Evolutionary conservation across 2,329 filamentous ascomycete genomes (phyloP).

Genomic region (Sarocladiaceae sp.): DNA sequence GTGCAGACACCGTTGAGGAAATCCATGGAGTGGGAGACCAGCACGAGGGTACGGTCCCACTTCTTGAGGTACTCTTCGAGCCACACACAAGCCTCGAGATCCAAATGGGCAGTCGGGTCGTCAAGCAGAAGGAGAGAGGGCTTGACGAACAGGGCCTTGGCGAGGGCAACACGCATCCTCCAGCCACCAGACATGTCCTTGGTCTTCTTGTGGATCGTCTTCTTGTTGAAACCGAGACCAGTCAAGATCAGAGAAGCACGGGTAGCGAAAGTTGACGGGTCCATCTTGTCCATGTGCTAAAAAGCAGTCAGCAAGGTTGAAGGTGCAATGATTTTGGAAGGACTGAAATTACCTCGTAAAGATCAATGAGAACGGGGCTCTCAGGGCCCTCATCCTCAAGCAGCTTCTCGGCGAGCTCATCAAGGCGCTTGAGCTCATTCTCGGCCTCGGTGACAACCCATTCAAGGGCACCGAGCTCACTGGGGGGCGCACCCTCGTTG

Average conservation of each 20-base stretch:
- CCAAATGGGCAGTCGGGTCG: conserved; percentile 97
- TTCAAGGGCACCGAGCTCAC: conserved; percentile 84
- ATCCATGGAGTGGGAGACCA: conserved; percentile 97
- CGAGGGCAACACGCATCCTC: conserved; percentile 98
- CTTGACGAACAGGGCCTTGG: conserved; percentile 97
- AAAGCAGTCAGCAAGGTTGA: conserved; percentile 9
- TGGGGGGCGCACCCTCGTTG: conserved; percentile 91
- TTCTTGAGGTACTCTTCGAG: conserved; percentile 99
- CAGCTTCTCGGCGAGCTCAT: conserved; percentile 83
- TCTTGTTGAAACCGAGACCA: conserved; percentile 98
- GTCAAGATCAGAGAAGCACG: conserved; percentile 95
- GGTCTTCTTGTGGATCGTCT: conserved; percentile 97
- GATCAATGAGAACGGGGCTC: conserved; percentile 81
- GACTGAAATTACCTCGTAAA: conserved; percentile 75
- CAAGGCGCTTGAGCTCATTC: conserved; percentile 85
- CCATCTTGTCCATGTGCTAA: conserved; percentile 42
- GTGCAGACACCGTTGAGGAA: conserved; percentile 99
- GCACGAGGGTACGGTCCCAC: conserved; percentile 94
- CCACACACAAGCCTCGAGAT: conserved; percentile 99
- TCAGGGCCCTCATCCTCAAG: conserved; percentile 92
- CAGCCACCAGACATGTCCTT: conserved; percentile 99
- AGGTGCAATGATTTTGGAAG: not conserved
- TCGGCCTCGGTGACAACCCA: conserved; percentile 97
- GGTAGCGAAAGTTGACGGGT: conserved; percentile 93
- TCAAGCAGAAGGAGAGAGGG: conserved; percentile 93